Percentiles rank a stretch among this genome's conserved stretches.
phyloP scores from a whole-genome alignment of 78 protist species.

The Pigoraptor vietnamica region DNA sequence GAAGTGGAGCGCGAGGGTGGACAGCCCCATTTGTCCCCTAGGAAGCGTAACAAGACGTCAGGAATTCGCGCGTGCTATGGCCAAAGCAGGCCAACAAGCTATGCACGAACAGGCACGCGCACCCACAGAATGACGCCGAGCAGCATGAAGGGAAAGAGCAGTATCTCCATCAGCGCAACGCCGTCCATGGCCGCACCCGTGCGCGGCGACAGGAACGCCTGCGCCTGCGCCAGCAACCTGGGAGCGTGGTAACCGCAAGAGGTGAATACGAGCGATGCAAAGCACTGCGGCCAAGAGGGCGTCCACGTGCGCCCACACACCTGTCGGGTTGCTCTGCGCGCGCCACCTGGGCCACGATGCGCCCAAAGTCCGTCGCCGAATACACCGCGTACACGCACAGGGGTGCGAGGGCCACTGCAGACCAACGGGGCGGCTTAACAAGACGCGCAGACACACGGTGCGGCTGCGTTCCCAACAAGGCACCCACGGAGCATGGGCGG shows the following conservation, averaged over 20 bases:
- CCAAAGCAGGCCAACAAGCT: no score
- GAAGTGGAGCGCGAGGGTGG: neutral
- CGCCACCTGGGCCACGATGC: neutral
- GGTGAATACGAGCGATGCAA: no score
- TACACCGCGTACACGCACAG: neutral
- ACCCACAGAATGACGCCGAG: neutral
- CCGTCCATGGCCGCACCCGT: neutral
- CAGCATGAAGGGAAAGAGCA: neutral
- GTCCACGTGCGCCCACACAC: neutral
- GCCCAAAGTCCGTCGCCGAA: neutral
- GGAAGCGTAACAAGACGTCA: no score
- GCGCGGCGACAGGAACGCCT: neutral
- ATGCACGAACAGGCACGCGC: no score
- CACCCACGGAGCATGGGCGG: neutral
- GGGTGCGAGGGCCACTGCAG: neutral
- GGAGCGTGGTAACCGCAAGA: neutral
- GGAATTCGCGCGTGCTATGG: no score
- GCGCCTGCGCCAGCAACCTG: neutral
- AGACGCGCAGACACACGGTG: no score
- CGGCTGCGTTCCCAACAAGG: no score
- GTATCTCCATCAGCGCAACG: neutral
- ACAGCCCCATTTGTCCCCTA: neutral
- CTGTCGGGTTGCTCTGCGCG: neutral
- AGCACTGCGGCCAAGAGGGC: no score
- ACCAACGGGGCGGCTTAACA: neutral